These are phyloP conservation scores for Globisporangium spiculum DNA, from an alignment of 352 stramenopile genomes.

Conservation along the genomic window DNA sequence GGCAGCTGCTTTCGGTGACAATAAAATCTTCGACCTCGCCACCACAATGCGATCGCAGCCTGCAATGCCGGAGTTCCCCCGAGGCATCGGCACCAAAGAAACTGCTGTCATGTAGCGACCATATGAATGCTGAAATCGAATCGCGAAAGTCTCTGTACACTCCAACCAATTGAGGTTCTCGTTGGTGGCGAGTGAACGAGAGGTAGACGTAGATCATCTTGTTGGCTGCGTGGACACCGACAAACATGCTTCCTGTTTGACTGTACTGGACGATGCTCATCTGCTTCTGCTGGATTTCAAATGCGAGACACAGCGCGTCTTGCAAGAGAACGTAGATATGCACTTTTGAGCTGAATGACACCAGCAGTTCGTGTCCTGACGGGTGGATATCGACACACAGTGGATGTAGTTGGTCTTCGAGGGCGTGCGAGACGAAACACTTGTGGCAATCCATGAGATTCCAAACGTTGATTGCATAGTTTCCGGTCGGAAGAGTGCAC, in stretches of 20 bases:
- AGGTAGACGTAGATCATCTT: constrained; percentile 55
- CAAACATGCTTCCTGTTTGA: constrained; percentile 48
- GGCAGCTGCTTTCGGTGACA: constrained; percentile 23
- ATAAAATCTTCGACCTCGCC: constrained; percentile 50
- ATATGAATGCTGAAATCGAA: constrained; percentile 34
- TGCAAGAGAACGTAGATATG: constrained; percentile 63
- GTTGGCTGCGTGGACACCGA: constrained; percentile 33
- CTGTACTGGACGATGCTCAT: constrained; percentile 63
- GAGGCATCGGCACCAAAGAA: constrained; percentile 40
- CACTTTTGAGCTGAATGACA: constrained; percentile 53
- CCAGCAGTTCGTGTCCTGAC: constrained; percentile 42
- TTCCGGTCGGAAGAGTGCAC: constrained; percentile 36
- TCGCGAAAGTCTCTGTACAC: constrained; percentile 44
- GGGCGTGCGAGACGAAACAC: constrained; percentile 48
- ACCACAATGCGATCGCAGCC: constrained; percentile 25
- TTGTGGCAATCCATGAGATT: constrained; percentile 54
- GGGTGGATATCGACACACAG: constrained; percentile 61
- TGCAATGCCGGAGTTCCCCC: constrained; percentile 40
- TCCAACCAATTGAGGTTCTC: constrained; percentile 50
- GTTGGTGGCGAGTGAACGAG: constrained; percentile 33
- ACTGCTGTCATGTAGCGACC: constrained; percentile 47
- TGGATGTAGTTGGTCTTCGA: constrained; percentile 39
- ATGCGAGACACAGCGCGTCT: constrained; percentile 55
- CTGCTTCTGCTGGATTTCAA: constrained; percentile 64
- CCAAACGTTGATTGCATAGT: constrained; percentile 58